Conservation (phyloP, 2,329 filamentous ascomycete species). For the Aspergillus latus region DNA sequence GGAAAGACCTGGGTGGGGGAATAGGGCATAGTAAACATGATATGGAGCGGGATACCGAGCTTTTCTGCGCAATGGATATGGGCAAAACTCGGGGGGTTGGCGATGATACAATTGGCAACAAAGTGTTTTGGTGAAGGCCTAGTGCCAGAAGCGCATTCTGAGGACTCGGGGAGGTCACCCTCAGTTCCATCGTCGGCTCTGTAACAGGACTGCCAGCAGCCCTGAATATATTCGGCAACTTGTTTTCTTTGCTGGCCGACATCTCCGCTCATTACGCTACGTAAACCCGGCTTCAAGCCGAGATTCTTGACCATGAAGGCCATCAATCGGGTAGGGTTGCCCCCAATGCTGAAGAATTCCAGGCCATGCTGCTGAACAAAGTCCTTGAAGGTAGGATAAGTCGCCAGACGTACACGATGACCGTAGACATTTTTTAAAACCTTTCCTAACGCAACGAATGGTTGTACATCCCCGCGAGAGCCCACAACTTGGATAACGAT, state of each 20-base stretch:
- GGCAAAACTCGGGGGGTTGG: conserved; percentile 73
- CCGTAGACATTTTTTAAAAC: conserved; percentile 60
- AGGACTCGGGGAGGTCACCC: conserved; percentile 35
- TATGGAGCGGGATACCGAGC: conserved; percentile 71
- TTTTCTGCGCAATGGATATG: conserved; percentile 76
- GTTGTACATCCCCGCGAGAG: conserved; percentile 72
- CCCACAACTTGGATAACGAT: conserved; percentile 74
- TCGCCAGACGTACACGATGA: conserved; percentile 71
- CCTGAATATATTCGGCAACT: conserved; percentile 75
- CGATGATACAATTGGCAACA: conserved; percentile 78
- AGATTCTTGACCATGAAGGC: conserved; percentile 91
- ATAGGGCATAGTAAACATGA: conserved; percentile 96
- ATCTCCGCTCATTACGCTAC: conserved; percentile 64
- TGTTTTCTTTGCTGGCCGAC: conserved; percentile 69
- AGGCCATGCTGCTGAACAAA: conserved; percentile 70
- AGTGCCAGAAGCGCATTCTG: no score
- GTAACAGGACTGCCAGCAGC: conserved; percentile 81
- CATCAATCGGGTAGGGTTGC: conserved; percentile 72
- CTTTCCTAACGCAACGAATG: conserved; percentile 66
- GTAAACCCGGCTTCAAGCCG: conserved; percentile 72
- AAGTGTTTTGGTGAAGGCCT: conserved; percentile 55
- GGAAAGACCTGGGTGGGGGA: conserved; percentile 79
- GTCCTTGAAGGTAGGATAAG: conserved; percentile 65
- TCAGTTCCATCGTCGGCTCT: conserved; percentile 67
- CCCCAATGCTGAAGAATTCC: conserved; percentile 73